Evolutionary conservation across 768 basidiomycete genomes (phyloP).

Genomic region (Pleurotus sapidus): DNA sequence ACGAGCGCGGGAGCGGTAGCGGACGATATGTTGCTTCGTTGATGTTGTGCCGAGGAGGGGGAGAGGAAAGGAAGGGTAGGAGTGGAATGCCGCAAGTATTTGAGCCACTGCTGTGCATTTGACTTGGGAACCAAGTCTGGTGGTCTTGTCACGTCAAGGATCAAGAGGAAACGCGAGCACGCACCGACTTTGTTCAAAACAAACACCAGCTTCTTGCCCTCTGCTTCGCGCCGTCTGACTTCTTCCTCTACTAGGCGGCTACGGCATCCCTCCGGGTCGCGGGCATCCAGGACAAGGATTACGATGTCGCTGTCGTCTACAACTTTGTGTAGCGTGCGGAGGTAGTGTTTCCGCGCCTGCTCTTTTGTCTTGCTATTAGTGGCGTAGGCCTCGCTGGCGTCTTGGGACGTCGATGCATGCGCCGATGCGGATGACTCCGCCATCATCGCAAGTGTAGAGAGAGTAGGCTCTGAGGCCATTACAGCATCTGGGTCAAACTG

Average conservation of each 20-base stretch:
- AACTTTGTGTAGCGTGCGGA: slow-evolving; percentile 84
- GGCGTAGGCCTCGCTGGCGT: slow-evolving; percentile 20
- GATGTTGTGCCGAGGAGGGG: slow-evolving; percentile 69
- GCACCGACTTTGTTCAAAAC: slow-evolving; percentile 96
- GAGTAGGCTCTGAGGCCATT: slow-evolving; percentile 75
- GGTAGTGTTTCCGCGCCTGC: slow-evolving; percentile 68
- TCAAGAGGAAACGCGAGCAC: slow-evolving; percentile 19
- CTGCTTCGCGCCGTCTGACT: slow-evolving; percentile 76
- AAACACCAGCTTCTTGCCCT: slow-evolving; percentile 91
- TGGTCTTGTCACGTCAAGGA: background rate
- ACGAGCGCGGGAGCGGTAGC: slow-evolving; percentile 74
- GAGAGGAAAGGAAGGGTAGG: slow-evolving; percentile 92
- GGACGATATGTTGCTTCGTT: slow-evolving; percentile 79
- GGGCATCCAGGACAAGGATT: slow-evolving; percentile 86
- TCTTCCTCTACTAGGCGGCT: slow-evolving; percentile 94
- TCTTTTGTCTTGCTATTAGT: slow-evolving; percentile 55
- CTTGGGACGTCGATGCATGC: slow-evolving; percentile 11
- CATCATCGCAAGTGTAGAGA: slow-evolving; percentile 60
- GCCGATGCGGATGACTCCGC: slow-evolving; percentile 26
- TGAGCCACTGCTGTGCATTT: slow-evolving; percentile 89
- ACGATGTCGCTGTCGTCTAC: slow-evolving; percentile 92
- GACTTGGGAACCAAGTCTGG: slow-evolving; percentile 85
- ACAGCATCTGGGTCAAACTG: slow-evolving; percentile 48
- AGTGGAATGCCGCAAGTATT: slow-evolving; percentile 86
- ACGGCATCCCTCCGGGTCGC: slow-evolving; percentile 93